Percentiles rank a stretch among this genome's conserved stretches.
Conservation (phyloP, 768 basidiomycete species). For the Cyathus striatus region DNA sequence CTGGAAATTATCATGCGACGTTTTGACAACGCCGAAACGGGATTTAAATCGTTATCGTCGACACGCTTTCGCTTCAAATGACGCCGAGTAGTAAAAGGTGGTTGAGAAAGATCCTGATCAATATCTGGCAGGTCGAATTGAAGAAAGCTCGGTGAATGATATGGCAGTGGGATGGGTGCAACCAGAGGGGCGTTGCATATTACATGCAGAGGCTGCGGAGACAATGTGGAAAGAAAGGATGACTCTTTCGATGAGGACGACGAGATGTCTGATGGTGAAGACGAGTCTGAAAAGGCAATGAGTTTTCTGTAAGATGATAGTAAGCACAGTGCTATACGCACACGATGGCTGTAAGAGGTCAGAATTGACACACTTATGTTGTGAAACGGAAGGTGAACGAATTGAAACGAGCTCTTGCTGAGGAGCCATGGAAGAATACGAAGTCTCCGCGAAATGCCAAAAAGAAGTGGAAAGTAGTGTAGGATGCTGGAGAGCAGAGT, state of each 20-base stretch:
- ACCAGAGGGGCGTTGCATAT: slow-evolving; percentile 65
- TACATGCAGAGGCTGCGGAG: slow-evolving; percentile 35
- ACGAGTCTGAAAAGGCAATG: slow-evolving; percentile 25
- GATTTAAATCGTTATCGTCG: slow-evolving; percentile 1
- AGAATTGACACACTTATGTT: too few relatives aligned
- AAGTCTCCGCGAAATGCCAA: too few relatives aligned
- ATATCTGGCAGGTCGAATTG: slow-evolving; percentile 63
- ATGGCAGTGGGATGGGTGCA: slow-evolving; percentile 64
- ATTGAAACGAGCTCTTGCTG: too few relatives aligned
- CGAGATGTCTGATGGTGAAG: slow-evolving; percentile 39
- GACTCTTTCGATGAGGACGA: slow-evolving; percentile 14
- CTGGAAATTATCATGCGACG: neutral
- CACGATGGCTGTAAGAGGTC: too few relatives aligned
- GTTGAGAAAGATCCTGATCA: slow-evolving; percentile 66
- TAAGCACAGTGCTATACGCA: too few relatives aligned
- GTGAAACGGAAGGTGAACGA: too few relatives aligned
- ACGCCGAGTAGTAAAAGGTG: slow-evolving; percentile 45
- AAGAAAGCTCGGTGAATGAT: slow-evolving; percentile 65
- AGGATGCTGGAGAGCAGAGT: too few relatives aligned
- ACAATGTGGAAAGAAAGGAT: slow-evolving; percentile 10
- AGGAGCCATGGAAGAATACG: too few relatives aligned
- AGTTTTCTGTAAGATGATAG: slow-evolving; percentile 8
- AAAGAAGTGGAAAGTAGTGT: too few relatives aligned
- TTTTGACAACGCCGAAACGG: neutral
- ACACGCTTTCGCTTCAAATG: slow-evolving; percentile 7